Evolutionary conservation across 2,329 filamentous ascomycete species (phyloP).

Genomic region (Cladophialophora immunda): DNA sequence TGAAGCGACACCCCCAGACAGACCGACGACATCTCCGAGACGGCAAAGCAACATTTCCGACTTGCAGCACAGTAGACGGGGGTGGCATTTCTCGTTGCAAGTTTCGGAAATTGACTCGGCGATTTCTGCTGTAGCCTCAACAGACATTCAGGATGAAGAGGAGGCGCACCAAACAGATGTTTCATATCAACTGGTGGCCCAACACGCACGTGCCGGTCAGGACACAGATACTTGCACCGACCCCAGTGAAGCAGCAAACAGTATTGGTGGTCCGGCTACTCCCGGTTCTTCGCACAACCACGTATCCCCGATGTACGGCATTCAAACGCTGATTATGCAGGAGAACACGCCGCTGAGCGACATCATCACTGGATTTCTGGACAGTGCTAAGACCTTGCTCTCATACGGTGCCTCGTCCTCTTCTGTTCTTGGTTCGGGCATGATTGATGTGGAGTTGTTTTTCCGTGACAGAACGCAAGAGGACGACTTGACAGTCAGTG

Average conservation of each 20-base stretch:
- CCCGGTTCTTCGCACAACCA: not conserved
- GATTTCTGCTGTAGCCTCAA: not conserved
- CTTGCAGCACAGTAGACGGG: constrained; percentile 1
- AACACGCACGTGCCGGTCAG: not conserved
- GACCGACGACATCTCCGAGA: not conserved
- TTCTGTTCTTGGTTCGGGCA: constrained; percentile 9
- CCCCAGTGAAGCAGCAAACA: not conserved
- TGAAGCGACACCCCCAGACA: not conserved
- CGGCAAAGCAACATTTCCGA: not conserved
- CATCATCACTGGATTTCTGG: constrained; percentile 15
- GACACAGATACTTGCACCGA: not conserved
- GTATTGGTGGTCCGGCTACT: not conserved
- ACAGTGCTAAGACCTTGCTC: constrained; percentile 7
- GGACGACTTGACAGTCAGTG: constrained; percentile 4
- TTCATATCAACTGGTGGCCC: not conserved
- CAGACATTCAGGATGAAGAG: not conserved
- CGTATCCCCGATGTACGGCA: not conserved
- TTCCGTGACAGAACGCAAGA: constrained; percentile 13
- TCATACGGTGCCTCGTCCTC: not conserved
- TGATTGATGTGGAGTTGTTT: constrained; percentile 15
- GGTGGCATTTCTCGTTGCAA: not conserved
- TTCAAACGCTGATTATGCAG: constrained; percentile 7
- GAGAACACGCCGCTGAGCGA: constrained; percentile 17
- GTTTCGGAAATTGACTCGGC: not conserved
- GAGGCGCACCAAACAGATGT: not conserved